Conservation (phyloP, 108 stramenopile genomes). For the Stephanodiscus minutulus region DNA sequence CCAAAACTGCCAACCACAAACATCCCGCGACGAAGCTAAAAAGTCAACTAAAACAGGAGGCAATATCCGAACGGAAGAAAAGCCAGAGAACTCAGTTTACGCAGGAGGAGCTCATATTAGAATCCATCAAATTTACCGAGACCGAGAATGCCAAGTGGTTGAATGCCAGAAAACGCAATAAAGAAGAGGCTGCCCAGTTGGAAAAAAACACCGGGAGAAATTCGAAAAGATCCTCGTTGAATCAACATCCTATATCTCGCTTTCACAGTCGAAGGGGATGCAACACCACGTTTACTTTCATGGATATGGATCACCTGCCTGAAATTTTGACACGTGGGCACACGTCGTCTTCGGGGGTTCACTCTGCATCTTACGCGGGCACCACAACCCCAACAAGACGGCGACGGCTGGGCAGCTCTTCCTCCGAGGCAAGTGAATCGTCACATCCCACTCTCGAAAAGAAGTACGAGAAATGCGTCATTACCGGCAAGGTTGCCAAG, state of each 20-base stretch:
- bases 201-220: conserved; percentile 20
- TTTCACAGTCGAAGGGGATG: conserved; percentile 75
- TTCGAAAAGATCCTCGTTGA: conserved; percentile 12
- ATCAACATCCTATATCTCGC: conserved; percentile 37
- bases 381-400: neutral
- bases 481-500: conserved; percentile 77
- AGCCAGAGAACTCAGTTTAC: conserved; percentile 50
- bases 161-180: conserved; percentile 60
- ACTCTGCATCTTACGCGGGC: neutral
- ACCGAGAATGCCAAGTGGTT: conserved; percentile 80
- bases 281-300: conserved; percentile 75
- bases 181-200: conserved; percentile 46
- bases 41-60: conserved; percentile 22
- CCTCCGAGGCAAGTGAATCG: conserved; percentile 7
- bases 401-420: neutral
- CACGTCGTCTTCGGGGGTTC: neutral
- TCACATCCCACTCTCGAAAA: conserved; percentile 12
- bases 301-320: conserved; percentile 85
- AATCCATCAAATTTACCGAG: conserved; percentile 75
- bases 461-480: conserved; percentile 55
- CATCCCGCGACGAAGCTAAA: conserved; percentile 14
- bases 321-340: conserved; percentile 56
- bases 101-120: conserved; percentile 86
- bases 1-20: neutral
- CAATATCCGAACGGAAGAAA: conserved; percentile 19